These are phyloP conservation scores for Diddensiella santjacobensis DNA, from an alignment of 805 yeast genomes.

Conservation along the genomic window DNA sequence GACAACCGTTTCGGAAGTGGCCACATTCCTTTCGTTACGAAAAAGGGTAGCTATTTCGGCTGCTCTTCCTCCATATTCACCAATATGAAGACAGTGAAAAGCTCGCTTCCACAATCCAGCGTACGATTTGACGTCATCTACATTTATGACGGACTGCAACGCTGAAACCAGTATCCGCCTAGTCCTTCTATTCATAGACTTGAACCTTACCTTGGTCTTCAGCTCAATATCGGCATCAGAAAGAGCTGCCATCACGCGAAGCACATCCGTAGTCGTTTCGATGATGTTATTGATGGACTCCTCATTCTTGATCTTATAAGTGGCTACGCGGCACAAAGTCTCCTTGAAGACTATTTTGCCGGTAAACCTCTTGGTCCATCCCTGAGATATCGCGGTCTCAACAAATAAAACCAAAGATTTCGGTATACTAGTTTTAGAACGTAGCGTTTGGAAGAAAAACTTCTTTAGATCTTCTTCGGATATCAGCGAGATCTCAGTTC, in stretches of 20 bases:
- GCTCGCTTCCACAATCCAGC: constrained; percentile 10
- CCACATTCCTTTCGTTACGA: constrained; percentile 2
- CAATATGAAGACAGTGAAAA: constrained; percentile 11
- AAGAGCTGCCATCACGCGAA: constrained; percentile 10
- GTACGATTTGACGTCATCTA: constrained; percentile 5
- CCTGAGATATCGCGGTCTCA: not conserved
- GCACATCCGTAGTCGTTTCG: constrained; percentile 6
- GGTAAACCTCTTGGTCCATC: constrained; percentile 6
- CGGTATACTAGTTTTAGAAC: constrained; percentile 9
- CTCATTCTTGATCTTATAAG: not conserved
- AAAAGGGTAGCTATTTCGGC: constrained; percentile 7
- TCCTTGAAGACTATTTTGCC: constrained; percentile 9
- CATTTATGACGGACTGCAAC: constrained; percentile 7
- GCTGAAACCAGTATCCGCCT: constrained; percentile 8
- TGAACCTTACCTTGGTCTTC: constrained; percentile 6
- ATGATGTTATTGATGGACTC: not conserved
- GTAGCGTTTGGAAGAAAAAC: constrained; percentile 1
- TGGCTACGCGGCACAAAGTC: constrained; percentile 7
- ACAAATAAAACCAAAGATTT: constrained; percentile 1
- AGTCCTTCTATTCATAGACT: constrained; percentile 7
- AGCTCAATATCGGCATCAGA: constrained; percentile 10
- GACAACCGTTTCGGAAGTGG: not conserved
- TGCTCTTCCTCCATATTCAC: constrained; percentile 10
- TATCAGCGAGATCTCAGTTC: not conserved
- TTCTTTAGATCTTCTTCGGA: constrained; percentile 2